Evolutionary conservation across 2,329 filamentous ascomycete species (phyloP).

Genomic region (Torrubiellomyces zombiae): DNA sequence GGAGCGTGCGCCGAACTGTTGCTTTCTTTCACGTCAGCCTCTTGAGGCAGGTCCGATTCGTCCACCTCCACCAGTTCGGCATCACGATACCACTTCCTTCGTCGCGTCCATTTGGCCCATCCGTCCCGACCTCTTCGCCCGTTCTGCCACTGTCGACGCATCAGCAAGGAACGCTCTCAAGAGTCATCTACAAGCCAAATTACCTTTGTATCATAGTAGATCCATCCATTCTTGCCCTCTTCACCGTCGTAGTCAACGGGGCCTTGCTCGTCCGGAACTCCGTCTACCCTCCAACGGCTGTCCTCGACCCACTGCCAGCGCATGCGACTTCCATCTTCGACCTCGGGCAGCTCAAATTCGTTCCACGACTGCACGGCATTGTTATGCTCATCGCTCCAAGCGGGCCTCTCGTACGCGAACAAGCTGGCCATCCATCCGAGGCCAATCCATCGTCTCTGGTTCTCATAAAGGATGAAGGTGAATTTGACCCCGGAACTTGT

Average conservation of each 20-base stretch:
- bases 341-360: conserved; percentile 44
- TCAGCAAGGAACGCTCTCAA: conserved; percentile 3
- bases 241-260: conserved; percentile 35
- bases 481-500: conserved; percentile 74
- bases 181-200: conserved; percentile 5
- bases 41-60: conserved; percentile 14
- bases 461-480: conserved; percentile 92
- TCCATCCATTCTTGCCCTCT: conserved; percentile 65
- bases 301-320: conserved; percentile 65
- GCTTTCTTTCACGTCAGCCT: conserved; percentile 20
- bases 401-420: conserved; percentile 73
- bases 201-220: conserved; percentile 96
- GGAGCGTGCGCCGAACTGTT: conserved; percentile 11
- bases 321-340: conserved; percentile 41
- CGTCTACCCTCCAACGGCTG: conserved; percentile 76
- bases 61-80: conserved; percentile 77
- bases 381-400: conserved; percentile 94
- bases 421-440: conserved; percentile 88
- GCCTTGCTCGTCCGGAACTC: conserved; percentile 35
- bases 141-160: conserved; percentile 58
- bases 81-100: conserved; percentile 91
- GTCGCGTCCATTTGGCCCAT: conserved; percentile 86
- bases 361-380: conserved; percentile 65
- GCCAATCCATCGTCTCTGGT: conserved; percentile 87
- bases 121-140: conserved; percentile 72